phyloP scores from a whole-genome alignment of 768 basidiomycete species.

The Boletus tylopilopsis region DNA sequence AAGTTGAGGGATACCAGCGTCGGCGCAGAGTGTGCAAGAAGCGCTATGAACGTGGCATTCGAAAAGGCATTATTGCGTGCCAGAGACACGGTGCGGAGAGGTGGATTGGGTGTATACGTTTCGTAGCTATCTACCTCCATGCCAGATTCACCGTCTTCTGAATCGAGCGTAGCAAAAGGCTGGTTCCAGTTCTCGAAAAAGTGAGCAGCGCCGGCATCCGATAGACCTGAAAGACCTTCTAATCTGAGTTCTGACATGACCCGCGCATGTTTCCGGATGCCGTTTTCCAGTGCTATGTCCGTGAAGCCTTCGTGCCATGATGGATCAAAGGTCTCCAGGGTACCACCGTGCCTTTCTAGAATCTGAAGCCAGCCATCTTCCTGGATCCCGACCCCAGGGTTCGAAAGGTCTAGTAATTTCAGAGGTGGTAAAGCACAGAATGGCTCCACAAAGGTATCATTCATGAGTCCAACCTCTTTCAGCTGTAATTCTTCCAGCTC shows the following conservation, averaged over 20 bases:
- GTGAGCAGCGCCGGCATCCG: conserved; percentile 61
- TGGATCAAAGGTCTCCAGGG: conserved; percentile 62
- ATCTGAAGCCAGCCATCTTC: conserved; percentile 56
- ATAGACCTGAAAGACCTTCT: conserved; percentile 54
- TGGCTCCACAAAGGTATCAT: conserved; percentile 57
- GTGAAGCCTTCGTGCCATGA: conserved; percentile 63
- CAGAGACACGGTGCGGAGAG: conserved; percentile 53
- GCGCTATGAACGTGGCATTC: conserved; percentile 49
- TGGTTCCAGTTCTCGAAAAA: conserved; percentile 61
- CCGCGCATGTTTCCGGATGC: conserved; percentile 49
- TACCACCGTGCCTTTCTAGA: conserved; percentile 49
- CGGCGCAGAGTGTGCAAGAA: conserved; percentile 66
- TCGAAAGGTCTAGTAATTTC: conserved; percentile 64
- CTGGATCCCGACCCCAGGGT: conserved; percentile 50
- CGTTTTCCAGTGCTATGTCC: conserved; percentile 56
- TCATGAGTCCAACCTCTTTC: conserved; percentile 70
- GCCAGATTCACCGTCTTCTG: conserved; percentile 8
- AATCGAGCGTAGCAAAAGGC: conserved; percentile 11
- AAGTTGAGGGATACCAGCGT: conserved; percentile 61
- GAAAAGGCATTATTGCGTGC: conserved; percentile 58
- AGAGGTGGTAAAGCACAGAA: conserved; percentile 42
- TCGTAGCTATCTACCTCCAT: conserved; percentile 20
- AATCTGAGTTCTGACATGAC: conserved; percentile 52
- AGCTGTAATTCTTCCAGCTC: conserved; percentile 69
- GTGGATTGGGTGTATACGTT: conserved; percentile 34